A percentile compares a stretch with the other conserved stretches of the same genome.
Conservation (phyloP, 768 basidiomycete genomes). For the Lentinula guzmanii region DNA sequence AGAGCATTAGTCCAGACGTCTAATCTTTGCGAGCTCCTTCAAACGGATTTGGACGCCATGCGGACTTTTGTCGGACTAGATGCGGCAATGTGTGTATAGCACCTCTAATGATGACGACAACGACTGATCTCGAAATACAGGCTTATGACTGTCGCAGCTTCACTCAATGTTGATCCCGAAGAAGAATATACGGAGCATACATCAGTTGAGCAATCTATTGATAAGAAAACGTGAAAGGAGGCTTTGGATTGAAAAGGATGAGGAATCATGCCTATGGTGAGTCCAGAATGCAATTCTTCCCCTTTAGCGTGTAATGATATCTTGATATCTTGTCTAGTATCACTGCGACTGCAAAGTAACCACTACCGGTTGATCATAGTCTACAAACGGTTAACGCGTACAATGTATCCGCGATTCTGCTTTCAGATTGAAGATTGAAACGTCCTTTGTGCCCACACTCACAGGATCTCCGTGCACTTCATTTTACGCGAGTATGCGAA, state of each 20-base stretch:
- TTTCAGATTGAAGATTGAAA: too few relatives aligned
- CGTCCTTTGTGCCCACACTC: too few relatives aligned
- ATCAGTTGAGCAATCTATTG: neutral
- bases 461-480: too few relatives aligned
- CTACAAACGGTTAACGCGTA: too few relatives aligned
- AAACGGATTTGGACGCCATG: constrained; percentile 76
- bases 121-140: constrained; percentile 17
- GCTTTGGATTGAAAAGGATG: neutral
- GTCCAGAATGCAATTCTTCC: neutral
- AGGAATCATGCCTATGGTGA: neutral
- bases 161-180: constrained; percentile 27
- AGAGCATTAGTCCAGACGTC: constrained; percentile 66
- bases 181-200: constrained; percentile 2
- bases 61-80: constrained; percentile 70
- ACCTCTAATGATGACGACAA: neutral
- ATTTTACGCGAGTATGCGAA: too few relatives aligned
- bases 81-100: constrained; percentile 65
- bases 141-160: constrained; percentile 46
- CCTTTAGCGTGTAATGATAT: too few relatives aligned
- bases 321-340: too few relatives aligned
- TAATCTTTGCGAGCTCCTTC: constrained; percentile 70
- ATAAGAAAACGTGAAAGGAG: neutral
- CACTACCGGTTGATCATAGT: too few relatives aligned
- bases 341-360: too few relatives aligned
- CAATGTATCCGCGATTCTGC: too few relatives aligned